Conservation (phyloP, 495 filamentous ascomycete species). For the Penicillium fimorum region DNA sequence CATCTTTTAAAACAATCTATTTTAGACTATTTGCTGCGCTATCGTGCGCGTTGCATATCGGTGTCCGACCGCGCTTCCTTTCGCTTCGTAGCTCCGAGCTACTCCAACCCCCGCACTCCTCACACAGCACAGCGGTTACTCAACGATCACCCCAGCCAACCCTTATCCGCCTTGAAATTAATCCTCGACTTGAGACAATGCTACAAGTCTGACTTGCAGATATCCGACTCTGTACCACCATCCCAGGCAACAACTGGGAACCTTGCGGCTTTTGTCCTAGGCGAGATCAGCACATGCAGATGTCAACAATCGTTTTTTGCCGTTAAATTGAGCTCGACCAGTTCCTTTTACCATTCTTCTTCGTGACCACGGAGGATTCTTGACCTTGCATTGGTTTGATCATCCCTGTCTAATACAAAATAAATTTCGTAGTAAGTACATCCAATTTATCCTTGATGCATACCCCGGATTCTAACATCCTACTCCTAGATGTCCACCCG, state of each 20-base stretch:
- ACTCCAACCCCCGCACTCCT: conserved; percentile 14
- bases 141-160: neutral
- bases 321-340: conserved; percentile 13
- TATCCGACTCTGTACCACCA: conserved; percentile 9
- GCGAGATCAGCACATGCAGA: conserved; percentile 13
- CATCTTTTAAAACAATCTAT: neutral
- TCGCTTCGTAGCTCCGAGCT: conserved; percentile 8
- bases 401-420: conserved; percentile 1
- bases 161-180: neutral
- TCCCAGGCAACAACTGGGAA: neutral
- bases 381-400: neutral
- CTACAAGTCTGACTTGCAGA: conserved; percentile 9
- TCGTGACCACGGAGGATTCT: neutral
- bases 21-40: neutral
- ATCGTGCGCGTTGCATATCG: neutral
- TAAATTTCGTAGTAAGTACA: conserved; percentile 1
- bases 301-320: conserved; percentile 5
- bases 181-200: conserved; percentile 1
- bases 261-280: neutral
- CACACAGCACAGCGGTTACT: conserved; percentile 2
- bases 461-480: conserved; percentile 1
- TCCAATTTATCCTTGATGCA: neutral
- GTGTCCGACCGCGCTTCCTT: neutral
- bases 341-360: conserved; percentile 3
- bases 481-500: neutral